Conservation (phyloP, 2,329 filamentous ascomycete genomes). For the Fusarium sulawesiense region DNA sequence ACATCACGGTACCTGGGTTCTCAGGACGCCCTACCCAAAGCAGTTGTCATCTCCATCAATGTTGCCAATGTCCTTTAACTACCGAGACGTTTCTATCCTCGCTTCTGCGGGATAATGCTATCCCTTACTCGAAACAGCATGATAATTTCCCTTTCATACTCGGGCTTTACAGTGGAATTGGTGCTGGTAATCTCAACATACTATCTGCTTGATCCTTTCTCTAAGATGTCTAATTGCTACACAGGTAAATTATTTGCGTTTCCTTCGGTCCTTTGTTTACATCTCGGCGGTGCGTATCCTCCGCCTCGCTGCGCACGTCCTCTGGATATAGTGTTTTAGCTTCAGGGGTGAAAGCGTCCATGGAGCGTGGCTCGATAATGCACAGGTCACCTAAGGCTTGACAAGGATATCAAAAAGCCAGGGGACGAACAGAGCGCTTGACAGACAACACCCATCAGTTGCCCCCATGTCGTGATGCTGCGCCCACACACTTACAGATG, state of each 20-base stretch:
- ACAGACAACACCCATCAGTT: background rate
- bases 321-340: constrained; percentile 18
- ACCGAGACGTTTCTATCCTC: constrained; percentile 17
- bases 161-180: background rate
- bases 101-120: background rate
- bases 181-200: background rate
- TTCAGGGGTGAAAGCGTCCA: constrained; percentile 31
- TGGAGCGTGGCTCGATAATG: constrained; percentile 33
- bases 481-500: constrained; percentile 13
- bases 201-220: background rate
- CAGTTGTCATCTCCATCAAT: constrained; percentile 20
- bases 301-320: constrained; percentile 20
- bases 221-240: background rate
- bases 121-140: constrained; percentile 8
- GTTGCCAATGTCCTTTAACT: constrained; percentile 1
- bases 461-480: constrained; percentile 24
- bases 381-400: constrained; percentile 12
- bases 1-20: constrained; percentile 1
- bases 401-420: constrained; percentile 19
- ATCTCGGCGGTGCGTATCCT: constrained; percentile 10
- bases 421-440: constrained; percentile 9
- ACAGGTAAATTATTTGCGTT: background rate
- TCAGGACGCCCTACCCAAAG: constrained; percentile 13
- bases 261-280: constrained; percentile 27
- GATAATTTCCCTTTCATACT: background rate